Evolutionary conservation across 176 grass and related monocot genomes (phyloP).

Genomic region (Aegilops sharonensis): DNA sequence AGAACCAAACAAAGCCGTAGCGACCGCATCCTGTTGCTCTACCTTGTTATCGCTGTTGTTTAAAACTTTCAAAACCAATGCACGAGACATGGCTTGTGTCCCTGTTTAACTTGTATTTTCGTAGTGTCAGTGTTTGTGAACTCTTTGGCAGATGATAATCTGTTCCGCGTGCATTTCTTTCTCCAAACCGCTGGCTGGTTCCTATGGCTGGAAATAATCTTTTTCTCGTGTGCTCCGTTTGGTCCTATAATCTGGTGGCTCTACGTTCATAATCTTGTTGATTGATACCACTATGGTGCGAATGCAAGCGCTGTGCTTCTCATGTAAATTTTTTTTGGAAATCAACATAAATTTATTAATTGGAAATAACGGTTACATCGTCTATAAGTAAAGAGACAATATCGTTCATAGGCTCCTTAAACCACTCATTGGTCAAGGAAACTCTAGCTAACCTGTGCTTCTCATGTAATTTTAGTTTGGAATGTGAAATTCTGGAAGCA

Average conservation of each 20-base stretch:
- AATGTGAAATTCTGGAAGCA: no score
- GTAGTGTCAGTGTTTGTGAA: slow-evolving; percentile 11
- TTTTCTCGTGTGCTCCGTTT: neutral
- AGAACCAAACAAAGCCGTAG: neutral
- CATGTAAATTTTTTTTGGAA: no score
- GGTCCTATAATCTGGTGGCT: neutral
- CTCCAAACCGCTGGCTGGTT: neutral
- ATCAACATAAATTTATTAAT: no score
- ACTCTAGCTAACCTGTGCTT: no score
- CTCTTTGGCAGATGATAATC: neutral
- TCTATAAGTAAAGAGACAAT: no score
- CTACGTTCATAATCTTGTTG: neutral
- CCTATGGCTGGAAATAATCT: neutral
- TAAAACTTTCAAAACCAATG: slow-evolving; percentile 8
- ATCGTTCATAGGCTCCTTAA: no score
- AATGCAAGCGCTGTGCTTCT: no score
- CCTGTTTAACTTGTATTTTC: slow-evolving; percentile 16
- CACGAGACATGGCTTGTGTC: neutral
- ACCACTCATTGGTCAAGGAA: no score
- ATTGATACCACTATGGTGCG: no score
- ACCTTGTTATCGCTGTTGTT: slow-evolving; percentile 27
- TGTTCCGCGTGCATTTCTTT: slow-evolving; percentile 5
- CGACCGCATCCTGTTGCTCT: neutral
- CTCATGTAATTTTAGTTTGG: neutral
- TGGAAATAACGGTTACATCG: no score